phyloP scores from a whole-genome alignment of 1,284 basidiomycete species.

The Austroboletus olivaceoglutinosus region DNA sequence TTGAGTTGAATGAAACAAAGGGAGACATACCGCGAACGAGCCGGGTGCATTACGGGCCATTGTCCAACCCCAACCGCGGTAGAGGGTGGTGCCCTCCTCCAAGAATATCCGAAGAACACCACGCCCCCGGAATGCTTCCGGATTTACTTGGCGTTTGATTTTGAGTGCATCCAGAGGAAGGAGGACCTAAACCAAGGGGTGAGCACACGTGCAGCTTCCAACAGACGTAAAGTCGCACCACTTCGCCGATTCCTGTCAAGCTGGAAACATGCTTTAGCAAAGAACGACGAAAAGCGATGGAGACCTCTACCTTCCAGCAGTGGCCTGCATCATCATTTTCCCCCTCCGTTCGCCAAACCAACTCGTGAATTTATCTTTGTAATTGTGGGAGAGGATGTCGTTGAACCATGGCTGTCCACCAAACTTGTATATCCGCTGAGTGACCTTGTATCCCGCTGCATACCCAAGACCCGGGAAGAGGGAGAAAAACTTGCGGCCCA shows the following conservation, averaged over 20 bases:
- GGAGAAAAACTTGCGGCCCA: slow-evolving; percentile 77
- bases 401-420: slow-evolving; percentile 98
- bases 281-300: neutral
- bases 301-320: slow-evolving; percentile 77
- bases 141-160: slow-evolving; percentile 98
- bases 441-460: slow-evolving; percentile 95
- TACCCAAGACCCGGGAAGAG: slow-evolving; percentile 98
- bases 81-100: slow-evolving; percentile 90
- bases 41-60: slow-evolving; percentile 97
- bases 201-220: neutral
- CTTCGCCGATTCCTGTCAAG: slow-evolving; percentile 95
- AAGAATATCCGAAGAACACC: slow-evolving; percentile 87
- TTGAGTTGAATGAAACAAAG: neutral
- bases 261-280: slow-evolving; percentile 39
- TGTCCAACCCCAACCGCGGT: slow-evolving; percentile 99
- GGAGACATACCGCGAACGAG: slow-evolving; percentile 77
- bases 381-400: slow-evolving; percentile 81
- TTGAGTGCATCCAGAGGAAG: slow-evolving; percentile 95
- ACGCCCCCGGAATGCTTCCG: slow-evolving; percentile 91
- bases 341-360: slow-evolving; percentile 95
- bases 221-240: slow-evolving; percentile 52
- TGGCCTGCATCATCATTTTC: slow-evolving; percentile 94
- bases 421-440: slow-evolving; percentile 96
- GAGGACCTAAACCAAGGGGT: slow-evolving; percentile 57
- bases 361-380: slow-evolving; percentile 75